These are phyloP conservation scores for Saturnispora hagleri DNA, from an alignment of 805 yeast genomes.

Conservation along the genomic window DNA sequence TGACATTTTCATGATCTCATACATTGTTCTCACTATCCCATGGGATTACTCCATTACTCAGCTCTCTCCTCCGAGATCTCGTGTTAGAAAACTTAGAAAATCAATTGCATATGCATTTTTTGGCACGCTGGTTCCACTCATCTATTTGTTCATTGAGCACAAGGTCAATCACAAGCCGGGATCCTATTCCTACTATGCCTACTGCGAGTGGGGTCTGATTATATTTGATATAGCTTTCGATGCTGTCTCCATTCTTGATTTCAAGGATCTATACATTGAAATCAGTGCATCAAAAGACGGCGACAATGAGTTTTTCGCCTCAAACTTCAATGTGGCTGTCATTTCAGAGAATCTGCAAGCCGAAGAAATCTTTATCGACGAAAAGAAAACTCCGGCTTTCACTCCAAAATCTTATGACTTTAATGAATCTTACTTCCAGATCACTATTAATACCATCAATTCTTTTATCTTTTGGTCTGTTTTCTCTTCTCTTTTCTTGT, in stretches of 20 bases:
- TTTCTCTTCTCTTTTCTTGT: conserved; percentile 67
- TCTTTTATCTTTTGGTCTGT: conserved; percentile 81
- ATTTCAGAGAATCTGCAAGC: neutral
- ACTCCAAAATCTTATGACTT: conserved; percentile 17
- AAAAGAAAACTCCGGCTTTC: conserved; percentile 7
- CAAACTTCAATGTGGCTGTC: conserved; percentile 17
- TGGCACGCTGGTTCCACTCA: conserved; percentile 64
- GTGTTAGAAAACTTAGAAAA: conserved; percentile 41
- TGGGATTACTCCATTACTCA: conserved; percentile 66
- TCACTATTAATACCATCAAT: conserved; percentile 44
- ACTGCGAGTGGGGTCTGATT: conserved; percentile 88
- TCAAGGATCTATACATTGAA: conserved; percentile 48
- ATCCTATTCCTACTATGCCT: conserved; percentile 93
- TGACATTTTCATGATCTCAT: conserved; percentile 89
- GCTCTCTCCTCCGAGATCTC: conserved; percentile 38
- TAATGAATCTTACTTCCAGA: conserved; percentile 26
- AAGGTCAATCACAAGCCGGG: conserved; percentile 82
- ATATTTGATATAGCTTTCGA: conserved; percentile 80
- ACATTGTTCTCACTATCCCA: conserved; percentile 82
- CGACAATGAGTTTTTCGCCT: conserved; percentile 21
- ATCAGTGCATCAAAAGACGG: conserved; percentile 21
- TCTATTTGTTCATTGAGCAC: conserved; percentile 87
- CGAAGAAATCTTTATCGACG: neutral
- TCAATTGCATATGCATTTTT: conserved; percentile 56
- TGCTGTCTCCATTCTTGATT: conserved; percentile 66